phyloP scores from a whole-genome alignment of 148 eudicot species.

The Chenopodium suecicum region DNA sequence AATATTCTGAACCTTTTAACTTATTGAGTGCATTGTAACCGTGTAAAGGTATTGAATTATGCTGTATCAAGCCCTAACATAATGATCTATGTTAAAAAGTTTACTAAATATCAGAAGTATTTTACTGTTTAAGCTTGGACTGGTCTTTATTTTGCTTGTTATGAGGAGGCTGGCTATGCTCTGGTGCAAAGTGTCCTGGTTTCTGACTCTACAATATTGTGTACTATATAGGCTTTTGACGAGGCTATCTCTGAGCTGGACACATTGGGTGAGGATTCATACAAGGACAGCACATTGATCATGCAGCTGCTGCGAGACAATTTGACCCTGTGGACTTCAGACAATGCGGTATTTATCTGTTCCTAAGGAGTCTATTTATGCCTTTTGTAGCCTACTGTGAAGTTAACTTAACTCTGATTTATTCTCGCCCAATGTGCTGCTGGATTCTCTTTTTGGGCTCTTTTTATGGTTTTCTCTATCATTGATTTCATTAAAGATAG shows the following conservation, averaged over 20 bases:
- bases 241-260: slow-evolving; percentile 78
- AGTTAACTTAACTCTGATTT: neutral
- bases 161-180: neutral
- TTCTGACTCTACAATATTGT: neutral
- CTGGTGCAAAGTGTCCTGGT: neutral
- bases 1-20: neutral
- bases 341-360: slow-evolving; percentile 45
- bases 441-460: neutral
- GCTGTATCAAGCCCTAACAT: too few species aligned
- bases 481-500: too few species aligned
- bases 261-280: slow-evolving; percentile 75
- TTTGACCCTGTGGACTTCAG: slow-evolving; percentile 77
- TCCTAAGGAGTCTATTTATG: neutral
- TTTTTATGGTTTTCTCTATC: neutral
- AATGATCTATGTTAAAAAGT: too few species aligned
- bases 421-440: neutral
- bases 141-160: neutral
- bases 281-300: slow-evolving; percentile 85
- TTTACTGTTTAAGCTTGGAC: neutral
- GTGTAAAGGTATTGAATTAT: too few species aligned
- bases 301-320: slow-evolving; percentile 87
- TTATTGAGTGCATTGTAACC: too few species aligned
- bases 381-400: neutral
- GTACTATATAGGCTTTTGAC: slow-evolving; percentile 54
- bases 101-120: neutral